These are phyloP conservation scores for Mikania micrantha DNA, from an alignment of 129 eudicot species.

Conservation along the genomic window DNA sequence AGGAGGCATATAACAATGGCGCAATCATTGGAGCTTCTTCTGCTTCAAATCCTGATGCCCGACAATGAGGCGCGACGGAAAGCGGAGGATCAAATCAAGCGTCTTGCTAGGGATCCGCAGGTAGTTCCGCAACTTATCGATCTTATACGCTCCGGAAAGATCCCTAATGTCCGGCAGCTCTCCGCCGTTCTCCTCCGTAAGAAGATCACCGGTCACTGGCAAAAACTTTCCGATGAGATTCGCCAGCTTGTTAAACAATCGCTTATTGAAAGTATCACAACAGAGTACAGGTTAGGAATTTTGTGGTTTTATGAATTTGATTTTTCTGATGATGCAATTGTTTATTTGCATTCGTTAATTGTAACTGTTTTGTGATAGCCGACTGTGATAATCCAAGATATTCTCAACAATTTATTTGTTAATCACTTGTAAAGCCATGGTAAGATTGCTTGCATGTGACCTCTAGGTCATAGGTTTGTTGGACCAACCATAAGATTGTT, in stretches of 20 bases:
- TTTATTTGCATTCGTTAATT: not conserved
- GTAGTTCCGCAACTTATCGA: constrained; percentile 72
- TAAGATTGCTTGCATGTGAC: too few relatives aligned
- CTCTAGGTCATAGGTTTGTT: too few relatives aligned
- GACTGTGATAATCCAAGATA: not conserved
- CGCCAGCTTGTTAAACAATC: constrained; percentile 74
- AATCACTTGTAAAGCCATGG: not conserved
- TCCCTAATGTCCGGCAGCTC: constrained; percentile 85
- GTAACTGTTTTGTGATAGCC: not conserved
- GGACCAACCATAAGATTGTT: too few relatives aligned
- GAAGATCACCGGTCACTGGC: constrained; percentile 97
- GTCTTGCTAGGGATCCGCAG: constrained; percentile 78
- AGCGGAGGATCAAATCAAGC: constrained; percentile 94
- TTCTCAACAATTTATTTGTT: not conserved
- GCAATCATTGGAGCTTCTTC: constrained; percentile 78
- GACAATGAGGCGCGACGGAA: constrained; percentile 90
- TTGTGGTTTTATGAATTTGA: not conserved
- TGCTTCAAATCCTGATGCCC: constrained; percentile 91
- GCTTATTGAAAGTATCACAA: constrained; percentile 73
- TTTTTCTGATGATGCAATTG: not conserved
- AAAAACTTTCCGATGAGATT: constrained; percentile 52
- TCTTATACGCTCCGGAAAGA: constrained; percentile 87
- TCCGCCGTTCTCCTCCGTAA: constrained; percentile 89
- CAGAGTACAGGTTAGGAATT: constrained; percentile 61
- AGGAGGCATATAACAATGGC: constrained; percentile 32